These are phyloP conservation scores for Aurinia saxatilis DNA, from an alignment of 345 rosid genomes.

Conservation along the genomic window DNA sequence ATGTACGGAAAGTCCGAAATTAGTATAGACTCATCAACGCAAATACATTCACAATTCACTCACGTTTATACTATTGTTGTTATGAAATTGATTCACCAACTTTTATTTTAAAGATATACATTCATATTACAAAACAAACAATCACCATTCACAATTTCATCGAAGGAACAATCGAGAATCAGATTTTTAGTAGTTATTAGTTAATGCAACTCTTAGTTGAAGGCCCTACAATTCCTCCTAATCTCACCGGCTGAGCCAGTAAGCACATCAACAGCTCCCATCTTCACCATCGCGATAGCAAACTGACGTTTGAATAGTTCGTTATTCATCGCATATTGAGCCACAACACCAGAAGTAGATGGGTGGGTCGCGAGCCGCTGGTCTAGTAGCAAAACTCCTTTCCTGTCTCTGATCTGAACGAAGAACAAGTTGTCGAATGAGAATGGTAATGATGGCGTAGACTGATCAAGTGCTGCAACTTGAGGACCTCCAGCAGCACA, in stretches of 20 bases:
- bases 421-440: constrained; percentile 48
- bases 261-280: constrained; percentile 50
- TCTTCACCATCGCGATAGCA: constrained; percentile 53
- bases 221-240: constrained; percentile 51
- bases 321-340: constrained; percentile 30
- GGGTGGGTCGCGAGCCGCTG: constrained; percentile 40
- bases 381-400: constrained; percentile 58
- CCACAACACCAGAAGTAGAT: constrained; percentile 36
- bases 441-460: constrained; percentile 32
- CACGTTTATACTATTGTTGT: not conserved
- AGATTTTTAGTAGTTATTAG: not conserved
- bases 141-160: constrained; percentile 12
- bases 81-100: not conserved
- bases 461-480: constrained; percentile 52
- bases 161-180: not conserved
- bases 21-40: not conserved
- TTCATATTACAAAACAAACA: not conserved
- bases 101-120: not conserved
- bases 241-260: constrained; percentile 57
- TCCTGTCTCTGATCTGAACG: constrained; percentile 35
- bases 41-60: not conserved
- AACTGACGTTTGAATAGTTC: constrained; percentile 36
- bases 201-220: constrained; percentile 24
- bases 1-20: not conserved
- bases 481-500: constrained; percentile 39